These are phyloP conservation scores for Rhododendron henanense DNA, from an alignment of 148 eudicot genomes.

Conservation along the genomic window DNA sequence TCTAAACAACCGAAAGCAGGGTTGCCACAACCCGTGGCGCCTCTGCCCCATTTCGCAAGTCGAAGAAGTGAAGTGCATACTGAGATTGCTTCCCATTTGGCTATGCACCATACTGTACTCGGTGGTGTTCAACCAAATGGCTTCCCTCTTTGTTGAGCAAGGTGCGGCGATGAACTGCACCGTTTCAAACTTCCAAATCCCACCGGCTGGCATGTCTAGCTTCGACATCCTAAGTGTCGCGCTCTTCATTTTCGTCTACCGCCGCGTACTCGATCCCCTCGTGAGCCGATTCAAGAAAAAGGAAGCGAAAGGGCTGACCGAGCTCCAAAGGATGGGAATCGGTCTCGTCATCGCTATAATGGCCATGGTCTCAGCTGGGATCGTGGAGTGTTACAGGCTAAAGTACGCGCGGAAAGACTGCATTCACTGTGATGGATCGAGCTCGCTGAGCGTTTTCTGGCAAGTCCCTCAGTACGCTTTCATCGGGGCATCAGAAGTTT, in stretches of 20 bases:
- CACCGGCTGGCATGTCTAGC: slow-evolving; percentile 89
- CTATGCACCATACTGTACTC: slow-evolving; percentile 87
- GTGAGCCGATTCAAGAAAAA: slow-evolving; percentile 45
- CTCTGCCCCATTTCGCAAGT: slow-evolving; percentile 85
- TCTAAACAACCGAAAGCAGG: slow-evolving; percentile 24
- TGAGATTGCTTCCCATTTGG: slow-evolving; percentile 84
- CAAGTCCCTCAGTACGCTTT: slow-evolving; percentile 81
- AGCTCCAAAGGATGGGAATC: slow-evolving; percentile 91
- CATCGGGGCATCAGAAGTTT: slow-evolving; percentile 88
- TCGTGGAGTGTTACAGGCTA: slow-evolving; percentile 64
- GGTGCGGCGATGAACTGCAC: slow-evolving; percentile 74
- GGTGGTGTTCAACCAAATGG: slow-evolving; percentile 89
- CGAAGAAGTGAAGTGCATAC: slow-evolving; percentile 85
- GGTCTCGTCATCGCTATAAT: slow-evolving; percentile 74
- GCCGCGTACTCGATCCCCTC: slow-evolving; percentile 56
- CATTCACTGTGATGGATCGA: slow-evolving; percentile 47
- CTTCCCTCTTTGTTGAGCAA: slow-evolving; percentile 85
- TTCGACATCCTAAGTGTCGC: slow-evolving; percentile 93
- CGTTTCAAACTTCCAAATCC: slow-evolving; percentile 58
- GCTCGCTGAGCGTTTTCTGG: slow-evolving; percentile 81
- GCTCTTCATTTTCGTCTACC: slow-evolving; percentile 54
- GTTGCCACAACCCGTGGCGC: slow-evolving; percentile 54
- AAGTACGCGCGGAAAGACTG: slow-evolving; percentile 64
- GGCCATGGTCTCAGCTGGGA: slow-evolving; percentile 80
- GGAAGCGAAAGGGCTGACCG: slow-evolving; percentile 52